Evolutionary conservation across 2,329 filamentous ascomycete species (phyloP), one percentile per base, ranked within the genome.

Genomic region (Alternaria gaisen): DNA sequence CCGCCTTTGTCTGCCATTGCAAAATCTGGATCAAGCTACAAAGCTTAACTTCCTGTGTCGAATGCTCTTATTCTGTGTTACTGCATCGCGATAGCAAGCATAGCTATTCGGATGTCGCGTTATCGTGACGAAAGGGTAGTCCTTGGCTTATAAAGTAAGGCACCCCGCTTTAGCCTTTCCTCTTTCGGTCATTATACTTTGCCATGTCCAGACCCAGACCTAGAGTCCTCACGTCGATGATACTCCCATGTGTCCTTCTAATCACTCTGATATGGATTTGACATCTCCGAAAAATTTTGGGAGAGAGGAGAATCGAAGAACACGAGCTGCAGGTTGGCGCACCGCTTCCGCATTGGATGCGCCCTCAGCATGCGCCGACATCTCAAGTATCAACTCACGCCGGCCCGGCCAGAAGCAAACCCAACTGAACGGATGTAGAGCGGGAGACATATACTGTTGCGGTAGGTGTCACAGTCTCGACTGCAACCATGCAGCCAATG

Each of bases 401-500:
- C 26, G 36, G 28, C 20, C n/a, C n/a, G 24, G 9, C 28, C 32
- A 40, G 34, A 44, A 55, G 47, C 30, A 52, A 24, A 51, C 32
- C 40, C 53, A 46, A 46, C 41, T 40, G 22, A 57, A 43, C 38
- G 20, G 52, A 46, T 47, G 26, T 42, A 55, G 41, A 18, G 42
- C 20, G 38, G 42, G 48, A 43, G 26, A 42, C 43, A 16, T 51
- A 11, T 53, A 18, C 40, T 30, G 54, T 58, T 41, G 41, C 51
- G 42, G 46, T 47, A 38, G 53, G 66, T 67, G 52, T 64, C 56
- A 68, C 65, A 54, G 63, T 64, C 51, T 64, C 53, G 48, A 55
- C 44, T 65, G 28, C 32, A 42, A 56, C 38, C 43, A 44, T 56
- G 52, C 46, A 58, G 60, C 28, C 42, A 48, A 58, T 44, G 56